Evolutionary conservation across 495 filamentous ascomycete species (phyloP), one percentile per base, ranked within the genome.

Genomic region (Lasiosphaeria hispida): DNA sequence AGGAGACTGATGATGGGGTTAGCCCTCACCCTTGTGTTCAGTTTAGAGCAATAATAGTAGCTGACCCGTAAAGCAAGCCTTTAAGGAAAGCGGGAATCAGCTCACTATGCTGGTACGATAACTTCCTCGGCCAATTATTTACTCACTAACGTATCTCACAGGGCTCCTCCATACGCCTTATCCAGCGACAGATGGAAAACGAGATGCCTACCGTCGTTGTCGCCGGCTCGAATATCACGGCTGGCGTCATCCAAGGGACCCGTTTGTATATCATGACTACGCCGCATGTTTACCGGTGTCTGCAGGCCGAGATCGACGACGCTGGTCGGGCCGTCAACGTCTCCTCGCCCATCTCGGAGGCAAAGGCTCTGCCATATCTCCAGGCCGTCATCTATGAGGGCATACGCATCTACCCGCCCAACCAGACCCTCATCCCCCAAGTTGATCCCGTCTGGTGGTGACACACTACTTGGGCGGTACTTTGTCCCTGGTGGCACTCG

Each of bases 171-270:
- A 63, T 73, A 7, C 66, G 63, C 0, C 38, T 76, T 33, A 62
- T 54, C 1, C 63, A 63, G 19, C 59, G 54, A 45, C 58, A 75
- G 56, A 68, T 62, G 60, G 66, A 73, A 51, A 18, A 65, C 73
- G 55, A 81, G 55, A 72, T 68, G 33, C 33, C 76, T 2, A 61
- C 80, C 35, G 72, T 76, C 63, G 74, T 76, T 38, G 66, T 85
- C 4, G 87, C 86, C 0, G 86, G 85, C 3, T 80, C 84, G 1
- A 86, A 90, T 59, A 87, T 84, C 4, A 85, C 83, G 0, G 80
- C 83, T 0, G 84, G 83, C 0, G 73, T 80, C 7, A 80, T 88
- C 61, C 77, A 78, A 40, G 73, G 72, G 1, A 72, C 83, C 42
- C 68, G 87, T 54, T 66, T 78, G 33, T 80, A 82, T 60, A 62